Percentiles rank a stretch among this genome's conserved stretches.
Conservation (phyloP, 2,329 filamentous ascomycete genomes). For the Colletotrichum kahawae region DNA sequence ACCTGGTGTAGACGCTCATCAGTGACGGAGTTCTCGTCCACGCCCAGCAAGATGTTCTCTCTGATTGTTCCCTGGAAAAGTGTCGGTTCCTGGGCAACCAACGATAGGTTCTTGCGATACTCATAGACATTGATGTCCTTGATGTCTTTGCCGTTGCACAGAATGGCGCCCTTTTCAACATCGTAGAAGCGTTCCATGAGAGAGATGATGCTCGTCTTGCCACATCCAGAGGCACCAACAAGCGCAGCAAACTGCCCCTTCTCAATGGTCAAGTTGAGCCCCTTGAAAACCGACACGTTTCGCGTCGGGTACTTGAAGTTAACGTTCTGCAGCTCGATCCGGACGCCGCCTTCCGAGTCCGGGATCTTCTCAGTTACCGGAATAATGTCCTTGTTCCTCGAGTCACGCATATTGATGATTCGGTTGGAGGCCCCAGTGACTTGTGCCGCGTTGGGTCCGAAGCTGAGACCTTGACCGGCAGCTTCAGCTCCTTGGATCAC, state of each 20-base stretch:
- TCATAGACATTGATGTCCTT: constrained; percentile 60
- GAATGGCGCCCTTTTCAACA: constrained; percentile 65
- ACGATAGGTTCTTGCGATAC: constrained; percentile 69
- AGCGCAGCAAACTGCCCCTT: constrained; percentile 74
- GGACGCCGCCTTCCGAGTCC: constrained; percentile 53
- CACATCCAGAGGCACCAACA: constrained; percentile 73
- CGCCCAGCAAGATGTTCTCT: constrained; percentile 73
- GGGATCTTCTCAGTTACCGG: constrained; percentile 42
- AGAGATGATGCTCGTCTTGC: constrained; percentile 75
- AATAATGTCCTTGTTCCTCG: constrained; percentile 38
- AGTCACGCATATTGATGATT: constrained; percentile 58
- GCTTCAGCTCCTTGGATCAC: constrained; percentile 71
- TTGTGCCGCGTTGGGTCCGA: constrained; percentile 68
- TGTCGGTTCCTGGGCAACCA: constrained; percentile 78
- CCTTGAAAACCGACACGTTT: constrained; percentile 61
- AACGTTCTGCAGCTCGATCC: constrained; percentile 61
- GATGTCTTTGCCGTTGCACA: constrained; percentile 68
- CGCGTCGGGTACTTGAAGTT: constrained; percentile 67
- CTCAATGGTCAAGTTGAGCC: constrained; percentile 67
- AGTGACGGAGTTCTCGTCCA: constrained; percentile 56
- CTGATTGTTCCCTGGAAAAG: constrained; percentile 70
- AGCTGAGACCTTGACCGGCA: constrained; percentile 70
- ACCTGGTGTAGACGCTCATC: constrained; percentile 57
- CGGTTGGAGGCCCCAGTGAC: constrained; percentile 64
- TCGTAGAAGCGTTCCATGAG: constrained; percentile 76